Evolutionary conservation across 768 basidiomycete genomes (phyloP), one percentile per base, ranked within the genome.

Genomic region (Infundibulicybe gibba): DNA sequence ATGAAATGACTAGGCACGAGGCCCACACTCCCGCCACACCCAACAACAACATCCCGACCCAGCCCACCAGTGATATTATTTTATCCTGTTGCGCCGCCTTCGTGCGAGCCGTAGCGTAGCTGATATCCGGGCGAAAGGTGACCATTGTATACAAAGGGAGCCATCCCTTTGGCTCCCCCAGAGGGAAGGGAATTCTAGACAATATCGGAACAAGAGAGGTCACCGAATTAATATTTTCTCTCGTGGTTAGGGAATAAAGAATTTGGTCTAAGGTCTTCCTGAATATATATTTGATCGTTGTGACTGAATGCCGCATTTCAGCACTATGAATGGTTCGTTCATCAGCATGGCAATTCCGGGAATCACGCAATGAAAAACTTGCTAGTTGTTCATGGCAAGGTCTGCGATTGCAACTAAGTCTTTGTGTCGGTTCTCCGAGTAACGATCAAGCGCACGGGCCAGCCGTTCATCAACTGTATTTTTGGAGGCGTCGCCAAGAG

Each of bases 321-420:
- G 85, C 77, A 64, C 94, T 97, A 63, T 45, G 44, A 54, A 52
- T 49, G 49, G 44, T 25, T 25, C 4, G 25, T 16, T 44, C 52
- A 49, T 53, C 52, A 54, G 34, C 54, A 34, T 41, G 53, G 44
- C 40, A 45, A 50, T 20, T n/a, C 14, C 39, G 43, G 12, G 40
- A 19, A 14, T 8, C 39, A 41, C 25, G 31, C 38, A 41, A 37
- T 30, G 20, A 49, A 46, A 45, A 17, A 79, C 94, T 67, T 67
- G 94, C 94, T 97, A 99, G 71, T 99, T 97, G 57, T 87, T 78
- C 87, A 95, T 90, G 17, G 95, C 95, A 42, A 99, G 79, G 62
- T 92, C 82, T 63, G 81, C 85, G 52, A 97, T 97, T 45, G 94
- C 92, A 50, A 87, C 71, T 41, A 97, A 79, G 73, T 97, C 94